Percentiles rank a stretch among this genome's conserved stretches.
These are phyloP conservation scores for Pseudocercospora fijiensis DNA, from an alignment of 2,329 filamentous ascomycete species.

Conservation along the genomic window DNA sequence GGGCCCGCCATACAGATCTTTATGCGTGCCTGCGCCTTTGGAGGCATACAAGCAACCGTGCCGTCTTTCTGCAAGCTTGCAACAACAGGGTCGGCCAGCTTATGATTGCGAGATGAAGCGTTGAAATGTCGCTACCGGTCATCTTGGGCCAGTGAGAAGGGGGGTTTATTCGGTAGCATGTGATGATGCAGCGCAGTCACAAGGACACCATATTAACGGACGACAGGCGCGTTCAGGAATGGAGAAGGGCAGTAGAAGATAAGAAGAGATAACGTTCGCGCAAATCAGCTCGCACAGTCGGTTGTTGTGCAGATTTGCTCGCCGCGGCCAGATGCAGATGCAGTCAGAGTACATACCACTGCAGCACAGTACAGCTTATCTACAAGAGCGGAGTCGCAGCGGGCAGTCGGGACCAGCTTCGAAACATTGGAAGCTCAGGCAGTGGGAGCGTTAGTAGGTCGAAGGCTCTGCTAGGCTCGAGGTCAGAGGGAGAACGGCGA, in stretches of 20 bases:
- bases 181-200: constrained; percentile 6
- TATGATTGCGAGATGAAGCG: not conserved
- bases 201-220: constrained; percentile 1
- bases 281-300: not conserved
- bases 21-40: constrained; percentile 2
- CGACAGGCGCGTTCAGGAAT: constrained; percentile 1
- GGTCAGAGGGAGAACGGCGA: not conserved
- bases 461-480: not conserved
- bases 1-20: not conserved
- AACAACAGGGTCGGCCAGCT: not conserved
- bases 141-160: not conserved
- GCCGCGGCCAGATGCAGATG: not conserved
- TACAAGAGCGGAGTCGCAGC: not conserved
- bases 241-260: not conserved
- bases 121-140: not conserved
- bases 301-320: not conserved
- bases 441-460: not conserved
- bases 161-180: not conserved
- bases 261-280: not conserved
- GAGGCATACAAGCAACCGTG: constrained; percentile 7
- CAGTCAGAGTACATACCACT: not conserved
- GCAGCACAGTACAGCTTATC: constrained; percentile 4
- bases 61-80: not conserved
- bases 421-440: not conserved
- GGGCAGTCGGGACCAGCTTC: not conserved